These are phyloP conservation scores for Huntiella omanensis DNA, from an alignment of 2,329 filamentous ascomycete genomes.

Conservation along the genomic window DNA sequence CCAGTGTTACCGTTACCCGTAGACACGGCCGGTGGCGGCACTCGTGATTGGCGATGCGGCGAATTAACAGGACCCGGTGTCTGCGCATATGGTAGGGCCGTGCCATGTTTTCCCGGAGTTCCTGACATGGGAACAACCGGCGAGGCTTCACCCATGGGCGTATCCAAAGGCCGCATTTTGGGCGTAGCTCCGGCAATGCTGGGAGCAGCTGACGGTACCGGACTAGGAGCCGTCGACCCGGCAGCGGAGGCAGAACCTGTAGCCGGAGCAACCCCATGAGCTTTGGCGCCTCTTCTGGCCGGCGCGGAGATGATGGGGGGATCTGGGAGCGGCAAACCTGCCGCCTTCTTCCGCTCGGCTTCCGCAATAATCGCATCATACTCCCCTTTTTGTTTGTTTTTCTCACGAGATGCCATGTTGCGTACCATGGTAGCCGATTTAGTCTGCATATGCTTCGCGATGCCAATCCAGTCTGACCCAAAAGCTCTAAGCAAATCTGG, in stretches of 20 bases:
- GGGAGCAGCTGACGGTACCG: conserved; percentile 1
- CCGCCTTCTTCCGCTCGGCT: conserved; percentile 34
- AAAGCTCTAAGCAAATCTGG: conserved; percentile 52
- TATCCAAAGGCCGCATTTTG: conserved; percentile 5
- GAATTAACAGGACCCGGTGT: background rate
- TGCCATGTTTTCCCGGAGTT: conserved; percentile 3
- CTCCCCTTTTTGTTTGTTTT: conserved; percentile 33
- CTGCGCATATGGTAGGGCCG: background rate
- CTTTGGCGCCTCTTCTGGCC: conserved; percentile 22
- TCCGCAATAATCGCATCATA: conserved; percentile 42
- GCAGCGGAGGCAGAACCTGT: conserved; percentile 7
- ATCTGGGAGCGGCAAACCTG: conserved; percentile 40
- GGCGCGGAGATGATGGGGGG: conserved; percentile 32
- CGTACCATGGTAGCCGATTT: conserved; percentile 78
- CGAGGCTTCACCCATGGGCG: conserved; percentile 7
- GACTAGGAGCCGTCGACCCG: conserved; percentile 4
- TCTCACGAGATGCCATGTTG: conserved; percentile 47
- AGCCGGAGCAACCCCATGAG: conserved; percentile 9
- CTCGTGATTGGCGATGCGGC: background rate
- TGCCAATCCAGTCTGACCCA: conserved; percentile 60
- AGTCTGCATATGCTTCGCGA: conserved; percentile 62
- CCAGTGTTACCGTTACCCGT: background rate
- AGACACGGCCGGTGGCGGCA: background rate
- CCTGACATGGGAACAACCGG: background rate
- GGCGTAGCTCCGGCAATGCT: conserved; percentile 2